Conservation (phyloP, 495 filamentous ascomycete species). For the Corynascus novoguineensis region DNA sequence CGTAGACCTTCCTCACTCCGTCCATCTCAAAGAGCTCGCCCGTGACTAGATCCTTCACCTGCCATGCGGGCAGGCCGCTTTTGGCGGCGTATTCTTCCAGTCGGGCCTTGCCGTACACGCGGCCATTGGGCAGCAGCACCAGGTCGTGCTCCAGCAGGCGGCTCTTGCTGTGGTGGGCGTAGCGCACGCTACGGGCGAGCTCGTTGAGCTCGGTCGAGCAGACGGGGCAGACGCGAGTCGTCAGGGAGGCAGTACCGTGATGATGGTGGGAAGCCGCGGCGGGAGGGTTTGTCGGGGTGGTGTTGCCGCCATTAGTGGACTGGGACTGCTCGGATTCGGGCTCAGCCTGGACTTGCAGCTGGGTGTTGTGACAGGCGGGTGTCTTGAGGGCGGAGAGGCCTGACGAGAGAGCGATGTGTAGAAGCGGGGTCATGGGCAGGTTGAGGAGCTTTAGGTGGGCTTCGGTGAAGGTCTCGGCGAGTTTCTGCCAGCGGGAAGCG, state of each 20-base stretch:
- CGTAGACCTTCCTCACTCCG: slow-evolving; percentile 83
- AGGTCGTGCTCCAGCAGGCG: slow-evolving; percentile 75
- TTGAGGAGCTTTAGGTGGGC: slow-evolving; percentile 84
- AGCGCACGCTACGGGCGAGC: slow-evolving; percentile 79
- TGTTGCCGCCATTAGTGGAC: slow-evolving; percentile 16
- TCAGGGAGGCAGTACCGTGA: slow-evolving; percentile 33
- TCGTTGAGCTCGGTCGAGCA: slow-evolving; percentile 93
- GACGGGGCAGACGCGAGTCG: slow-evolving; percentile 72
- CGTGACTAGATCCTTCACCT: slow-evolving; percentile 78
- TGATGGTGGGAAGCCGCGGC: slow-evolving; percentile 1
- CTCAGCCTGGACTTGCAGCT: background rate
- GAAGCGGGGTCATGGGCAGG: slow-evolving; percentile 75
- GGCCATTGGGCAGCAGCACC: slow-evolving; percentile 78
- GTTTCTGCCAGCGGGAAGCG: slow-evolving; percentile 60
- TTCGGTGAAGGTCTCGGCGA: slow-evolving; percentile 76
- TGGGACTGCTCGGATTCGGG: slow-evolving; percentile 33
- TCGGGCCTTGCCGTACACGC: slow-evolving; percentile 74
- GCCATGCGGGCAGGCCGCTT: slow-evolving; percentile 53
- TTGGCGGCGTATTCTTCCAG: slow-evolving; percentile 73
- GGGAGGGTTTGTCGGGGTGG: slow-evolving; percentile 3
- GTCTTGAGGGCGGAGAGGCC: slow-evolving; percentile 95
- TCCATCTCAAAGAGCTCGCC: slow-evolving; percentile 56
- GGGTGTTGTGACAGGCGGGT: slow-evolving; percentile 74
- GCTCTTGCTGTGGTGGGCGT: slow-evolving; percentile 91
- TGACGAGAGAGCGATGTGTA: slow-evolving; percentile 86